phyloP scores from a whole-genome alignment of 2,329 filamentous ascomycete genomes.

The Scedosporium aurantiacum region DNA sequence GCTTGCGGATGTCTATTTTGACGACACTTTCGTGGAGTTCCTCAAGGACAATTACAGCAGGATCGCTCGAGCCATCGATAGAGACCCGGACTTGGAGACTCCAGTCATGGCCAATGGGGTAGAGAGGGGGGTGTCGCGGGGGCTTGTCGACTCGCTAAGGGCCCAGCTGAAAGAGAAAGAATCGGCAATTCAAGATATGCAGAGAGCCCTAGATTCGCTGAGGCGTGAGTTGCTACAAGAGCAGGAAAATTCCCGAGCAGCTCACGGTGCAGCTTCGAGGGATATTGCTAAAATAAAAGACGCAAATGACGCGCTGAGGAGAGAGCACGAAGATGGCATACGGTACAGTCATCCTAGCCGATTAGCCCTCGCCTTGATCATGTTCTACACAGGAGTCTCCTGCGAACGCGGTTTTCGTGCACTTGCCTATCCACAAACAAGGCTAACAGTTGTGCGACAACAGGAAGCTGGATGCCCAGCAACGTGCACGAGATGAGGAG shows the following conservation, averaged over 20 bases:
- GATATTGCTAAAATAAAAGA: constrained; percentile 49
- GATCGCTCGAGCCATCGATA: constrained; percentile 72
- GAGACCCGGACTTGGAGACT: constrained; percentile 80
- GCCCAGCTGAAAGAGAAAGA: constrained; percentile 66
- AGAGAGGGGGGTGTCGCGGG: constrained; percentile 84
- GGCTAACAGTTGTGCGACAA: background rate
- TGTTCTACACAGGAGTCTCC: background rate
- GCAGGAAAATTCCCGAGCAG: constrained; percentile 42
- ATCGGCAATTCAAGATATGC: constrained; percentile 33
- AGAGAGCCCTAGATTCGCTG: constrained; percentile 34
- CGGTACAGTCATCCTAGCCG: constrained; percentile 24
- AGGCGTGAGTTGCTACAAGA: constrained; percentile 56
- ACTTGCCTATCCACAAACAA: background rate
- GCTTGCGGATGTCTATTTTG: constrained; percentile 75
- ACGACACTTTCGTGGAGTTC: constrained; percentile 79
- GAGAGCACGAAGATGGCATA: constrained; percentile 57
- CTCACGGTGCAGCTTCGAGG: constrained; percentile 35
- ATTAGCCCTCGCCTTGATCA: background rate
- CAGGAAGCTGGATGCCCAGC: constrained; percentile 13
- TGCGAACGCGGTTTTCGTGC: too few relatives aligned
- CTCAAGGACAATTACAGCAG: constrained; percentile 93
- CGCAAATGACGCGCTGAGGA: constrained; percentile 60
- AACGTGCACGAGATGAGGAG: constrained; percentile 7
- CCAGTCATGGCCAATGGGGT: constrained; percentile 68
- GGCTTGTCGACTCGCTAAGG: constrained; percentile 78